Evolutionary conservation across 75 land plant species (phyloP), one percentile per base, ranked within the genome.

Genomic region (Picea sitchensis): DNA sequence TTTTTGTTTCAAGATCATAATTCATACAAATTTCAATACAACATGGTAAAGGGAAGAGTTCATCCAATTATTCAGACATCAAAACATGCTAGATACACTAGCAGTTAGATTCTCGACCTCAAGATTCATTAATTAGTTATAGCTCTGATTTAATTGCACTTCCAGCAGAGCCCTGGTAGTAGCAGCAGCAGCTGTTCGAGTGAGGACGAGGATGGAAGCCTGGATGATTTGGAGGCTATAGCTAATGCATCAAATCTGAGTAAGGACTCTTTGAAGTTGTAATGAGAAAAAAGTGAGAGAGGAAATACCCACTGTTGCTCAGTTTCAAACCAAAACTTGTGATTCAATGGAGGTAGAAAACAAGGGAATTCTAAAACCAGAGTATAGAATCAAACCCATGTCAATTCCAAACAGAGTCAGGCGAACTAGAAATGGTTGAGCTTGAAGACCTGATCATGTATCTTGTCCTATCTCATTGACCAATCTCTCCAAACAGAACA

Each of bases 371-470:
- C 69, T 80, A 21, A 87, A 77, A 32, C 85, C 85, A 34, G 81
- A 81, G 74, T 73, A 79, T 64, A 80, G 78, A 58, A 84, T 74
- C 31, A 85, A 84, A 57, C 61, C 80, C 15, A 31, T 65, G 20
- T 65, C 61, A 21, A 72, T 59, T 79, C 77, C 73, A 44, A 76
- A 34, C 41, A 82, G 79, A 32, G 60, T 80, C 8, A 61, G n/a
- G 36, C 81, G 80, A 18, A 75, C 59, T 0, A 58, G 59, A 14
- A 80, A 60, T 30, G 76, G 82, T 58, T 79, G 87, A 47, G 99
- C 99, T 17, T 96, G 99, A 97, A 84, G 97, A 75, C 88, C 95
- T 12, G 99, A 91, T 80, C 95, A 96, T 84, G 89, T 87, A 1
- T 88, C 81, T 59, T 84, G 97, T 2, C 98, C 98, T 6, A 82